Percentiles rank a stretch among this genome's conserved stretches.
These are phyloP conservation scores for Annulohypoxylon nitens DNA, from an alignment of 495 filamentous ascomycete genomes.

Conservation along the genomic window DNA sequence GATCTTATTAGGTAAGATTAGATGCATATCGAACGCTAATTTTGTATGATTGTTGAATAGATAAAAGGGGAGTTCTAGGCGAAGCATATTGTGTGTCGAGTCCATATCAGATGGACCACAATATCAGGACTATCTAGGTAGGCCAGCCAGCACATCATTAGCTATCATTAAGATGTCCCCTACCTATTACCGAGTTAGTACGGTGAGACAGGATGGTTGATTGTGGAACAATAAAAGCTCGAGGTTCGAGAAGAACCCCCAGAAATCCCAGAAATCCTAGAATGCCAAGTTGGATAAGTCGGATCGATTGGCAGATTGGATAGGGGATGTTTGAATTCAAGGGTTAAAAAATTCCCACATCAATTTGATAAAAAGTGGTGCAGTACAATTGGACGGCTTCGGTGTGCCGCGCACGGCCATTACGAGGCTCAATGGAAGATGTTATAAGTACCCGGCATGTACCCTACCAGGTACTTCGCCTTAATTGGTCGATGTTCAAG, in stretches of 20 bases:
- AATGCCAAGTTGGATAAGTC: slow-evolving; percentile 4
- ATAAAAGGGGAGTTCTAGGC: slow-evolving; percentile 2
- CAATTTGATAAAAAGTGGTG: slow-evolving; percentile 22
- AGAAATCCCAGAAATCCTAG: background rate
- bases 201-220: slow-evolving; percentile 25
- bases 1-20: slow-evolving; percentile 4
- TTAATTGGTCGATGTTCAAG: slow-evolving; percentile 11
- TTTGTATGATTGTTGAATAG: background rate
- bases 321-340: slow-evolving; percentile 31
- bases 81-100: slow-evolving; percentile 1
- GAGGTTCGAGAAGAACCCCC: slow-evolving; percentile 6
- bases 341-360: slow-evolving; percentile 19
- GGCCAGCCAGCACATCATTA: background rate
- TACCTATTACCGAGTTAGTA: slow-evolving; percentile 20
- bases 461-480: background rate
- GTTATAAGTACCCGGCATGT: too few relatives aligned
- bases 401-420: slow-evolving; percentile 21
- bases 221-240: slow-evolving; percentile 34
- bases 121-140: slow-evolving; percentile 1
- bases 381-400: background rate
- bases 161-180: slow-evolving; percentile 7
- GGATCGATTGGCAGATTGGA: background rate
- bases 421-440: slow-evolving; percentile 31
- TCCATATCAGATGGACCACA: background rate
- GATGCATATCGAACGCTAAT: background rate